Evolutionary conservation across 1,139 yeast species (phyloP), one percentile per base, ranked within the genome.

Genomic region (Kodamaea anthophila): DNA sequence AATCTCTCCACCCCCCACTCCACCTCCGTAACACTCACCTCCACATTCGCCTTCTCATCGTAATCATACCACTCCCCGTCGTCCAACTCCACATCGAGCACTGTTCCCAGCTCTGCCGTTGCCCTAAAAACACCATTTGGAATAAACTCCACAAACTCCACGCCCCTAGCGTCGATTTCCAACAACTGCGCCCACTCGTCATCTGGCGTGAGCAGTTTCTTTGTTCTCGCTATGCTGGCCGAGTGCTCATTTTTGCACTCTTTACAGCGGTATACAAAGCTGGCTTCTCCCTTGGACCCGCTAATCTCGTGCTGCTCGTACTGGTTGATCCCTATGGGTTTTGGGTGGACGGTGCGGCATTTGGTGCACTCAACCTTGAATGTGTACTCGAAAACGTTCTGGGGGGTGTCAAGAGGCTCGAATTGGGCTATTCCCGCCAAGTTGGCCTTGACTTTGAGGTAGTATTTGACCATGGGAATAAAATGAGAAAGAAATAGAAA

Each of bases 51-150:
- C 46, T 78, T 74, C 36, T 91, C 97, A 50, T 91, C 97, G 51
- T 88, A 93, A 47, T 91, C 98, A 51, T 79, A 91, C 94, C 96
- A 88, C 51, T 91, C 97, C 26, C 73, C 76, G 23, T 86, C 96
- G 24, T 68, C 72, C 30, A 86, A 56, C 35, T 80, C 86, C n/a
- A 86, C 70, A 9, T 51, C 51, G 44, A 83, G 84, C 34, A 51
- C 55, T 2, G 83, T 65, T 7, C 56, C 53, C 3, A 74, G 55
- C 11, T 72, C 77, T 3, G 85, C 84, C 25, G 53, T 58, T 36
- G 88, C 84, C 28, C 60, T 58, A 50, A 86, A 84, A 30, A 59
- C 60, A 1, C 94, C 91, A 42, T 67, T 71, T 0, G 94, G 83
- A 15, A 74, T 56, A 46, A 85, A 87, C 36, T 74, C 75, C 6